These are phyloP conservation scores for Phaseolus lunatus DNA, from an alignment of 306 rosid species.

Conservation along the genomic window DNA sequence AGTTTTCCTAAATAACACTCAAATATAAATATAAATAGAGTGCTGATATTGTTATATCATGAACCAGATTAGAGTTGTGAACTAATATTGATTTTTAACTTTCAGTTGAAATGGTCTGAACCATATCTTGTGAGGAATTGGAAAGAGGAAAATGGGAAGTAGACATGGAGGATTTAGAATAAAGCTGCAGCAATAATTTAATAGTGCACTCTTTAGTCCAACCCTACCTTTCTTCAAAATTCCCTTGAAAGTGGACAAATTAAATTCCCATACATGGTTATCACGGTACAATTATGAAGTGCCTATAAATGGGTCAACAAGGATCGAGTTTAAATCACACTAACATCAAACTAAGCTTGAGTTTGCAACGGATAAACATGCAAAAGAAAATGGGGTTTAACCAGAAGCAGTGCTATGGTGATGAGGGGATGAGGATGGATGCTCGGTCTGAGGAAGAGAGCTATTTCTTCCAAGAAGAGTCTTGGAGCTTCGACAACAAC, in stretches of 20 bases:
- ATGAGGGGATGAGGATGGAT: slow-evolving; percentile 40
- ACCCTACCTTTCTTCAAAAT: not conserved
- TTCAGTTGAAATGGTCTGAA: too few relatives aligned
- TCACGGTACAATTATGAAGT: too few relatives aligned
- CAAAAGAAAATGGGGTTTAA: slow-evolving; percentile 15
- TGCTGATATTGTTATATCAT: too few relatives aligned
- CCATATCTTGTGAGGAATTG: not conserved
- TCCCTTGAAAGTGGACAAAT: not conserved
- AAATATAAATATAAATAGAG: too few relatives aligned
- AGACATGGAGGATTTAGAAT: slow-evolving; percentile 4
- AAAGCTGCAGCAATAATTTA: slow-evolving; percentile 15
- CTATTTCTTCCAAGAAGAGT: slow-evolving; percentile 27
- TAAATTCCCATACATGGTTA: slow-evolving; percentile 29
- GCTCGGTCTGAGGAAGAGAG: slow-evolving; percentile 21
- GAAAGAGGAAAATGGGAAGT: not conserved
- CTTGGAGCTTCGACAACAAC: slow-evolving; percentile 35
- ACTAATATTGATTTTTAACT: too few relatives aligned
- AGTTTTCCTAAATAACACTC: too few relatives aligned
- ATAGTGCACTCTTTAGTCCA: not conserved
- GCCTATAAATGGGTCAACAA: slow-evolving; percentile 42
- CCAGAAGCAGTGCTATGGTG: slow-evolving; percentile 46
- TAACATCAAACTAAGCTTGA: not conserved
- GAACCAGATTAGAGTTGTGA: too few relatives aligned
- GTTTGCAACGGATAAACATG: slow-evolving; percentile 23
- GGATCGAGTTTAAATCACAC: not conserved